Base-by-base conservation (phyloP, 768 basidiomycete species). In the Boletus subcaerulescens region DNA sequence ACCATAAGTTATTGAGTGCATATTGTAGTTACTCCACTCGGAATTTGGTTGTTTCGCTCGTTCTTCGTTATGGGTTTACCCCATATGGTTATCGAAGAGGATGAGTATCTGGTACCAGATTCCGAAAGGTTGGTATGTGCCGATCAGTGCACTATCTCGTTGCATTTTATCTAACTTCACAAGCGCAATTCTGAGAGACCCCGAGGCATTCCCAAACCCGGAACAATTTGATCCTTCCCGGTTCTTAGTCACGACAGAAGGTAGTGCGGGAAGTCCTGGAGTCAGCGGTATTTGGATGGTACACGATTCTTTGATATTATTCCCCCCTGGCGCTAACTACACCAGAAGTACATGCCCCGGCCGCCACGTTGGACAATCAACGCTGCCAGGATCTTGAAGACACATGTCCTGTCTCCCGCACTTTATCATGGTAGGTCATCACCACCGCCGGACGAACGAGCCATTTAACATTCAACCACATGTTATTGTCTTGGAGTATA, bases 111-210 rank as follows among this genome's bases (percentile, higher is more conserved):
- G n/a, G n/a, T n/a, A n/a, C n/a, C n/a, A n/a, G n/a, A n/a, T n/a
- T n/a, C n/a, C n/a, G n/a, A n/a, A n/a, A n/a, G n/a, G n/a, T n/a
- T 52, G 50, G 50, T 38, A 38, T 14, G 50, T 45, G 7, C n/a
- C 73, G 48, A 35, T 6, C n/a, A n/a, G 24, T n/a, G 59, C 48
- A 31, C 10, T 36, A 1, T 36, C 47, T 32, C 17, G 3, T 14
- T 8, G 24, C 1, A 5, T n/a, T 24, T 14, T 26, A 20, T 45
- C 32, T 41, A 36, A 36, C 24, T 13, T 46, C 44, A 14, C 17
- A 20, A 68, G 64, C 64, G 55, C 48, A 11, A 61, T 68, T 17
- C 20, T 65, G 35, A 65, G 57, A 14, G 58, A 68, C 24, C 58
- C 58, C 4, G 50, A 20, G 8, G 24, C 15, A 18, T 68, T 60